Conservation (phyloP, 1,284 basidiomycete genomes). For the Irpex rosettiformis region DNA sequence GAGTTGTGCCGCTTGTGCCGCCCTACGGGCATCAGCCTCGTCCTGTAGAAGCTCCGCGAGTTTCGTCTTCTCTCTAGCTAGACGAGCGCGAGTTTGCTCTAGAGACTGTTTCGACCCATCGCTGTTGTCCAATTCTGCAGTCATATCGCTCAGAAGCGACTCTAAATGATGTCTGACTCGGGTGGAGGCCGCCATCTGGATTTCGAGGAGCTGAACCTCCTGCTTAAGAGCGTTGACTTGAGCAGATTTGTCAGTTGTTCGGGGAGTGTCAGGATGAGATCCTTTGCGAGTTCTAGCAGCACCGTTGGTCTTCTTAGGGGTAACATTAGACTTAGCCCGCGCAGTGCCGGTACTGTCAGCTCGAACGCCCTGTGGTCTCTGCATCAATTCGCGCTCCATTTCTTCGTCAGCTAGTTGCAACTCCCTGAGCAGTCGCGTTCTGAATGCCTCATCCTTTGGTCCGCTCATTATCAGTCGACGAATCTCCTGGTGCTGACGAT, state of each 20-base stretch:
- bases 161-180: conserved; percentile 68
- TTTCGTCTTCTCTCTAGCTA: conserved; percentile 57
- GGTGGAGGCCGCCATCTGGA: conserved; percentile 66
- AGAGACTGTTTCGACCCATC: conserved; percentile 66
- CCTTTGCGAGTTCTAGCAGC: conserved; percentile 33
- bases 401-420: conserved; percentile 64
- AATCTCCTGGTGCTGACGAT: conserved; percentile 68
- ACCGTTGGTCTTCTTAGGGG: conserved; percentile 45
- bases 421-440: conserved; percentile 64
- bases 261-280: conserved; percentile 31
- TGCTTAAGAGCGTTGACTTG: conserved; percentile 52
- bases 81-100: conserved; percentile 51
- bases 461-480: conserved; percentile 59
- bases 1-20: conserved; percentile 58
- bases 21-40: conserved; percentile 60
- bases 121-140: conserved; percentile 58
- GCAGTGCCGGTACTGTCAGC: conserved; percentile 25
- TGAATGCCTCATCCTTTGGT: conserved; percentile 60
- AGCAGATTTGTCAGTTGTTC: conserved; percentile 44
- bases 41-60: conserved; percentile 57
- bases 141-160: conserved; percentile 57
- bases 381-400: conserved; percentile 53
- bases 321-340: conserved; percentile 37
- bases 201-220: conserved; percentile 65
- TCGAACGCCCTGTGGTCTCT: conserved; percentile 21